Evolutionary conservation across 2,329 filamentous ascomycete species (phyloP), one percentile per base, ranked within the genome.

Genomic region (Fusarium devonianum): DNA sequence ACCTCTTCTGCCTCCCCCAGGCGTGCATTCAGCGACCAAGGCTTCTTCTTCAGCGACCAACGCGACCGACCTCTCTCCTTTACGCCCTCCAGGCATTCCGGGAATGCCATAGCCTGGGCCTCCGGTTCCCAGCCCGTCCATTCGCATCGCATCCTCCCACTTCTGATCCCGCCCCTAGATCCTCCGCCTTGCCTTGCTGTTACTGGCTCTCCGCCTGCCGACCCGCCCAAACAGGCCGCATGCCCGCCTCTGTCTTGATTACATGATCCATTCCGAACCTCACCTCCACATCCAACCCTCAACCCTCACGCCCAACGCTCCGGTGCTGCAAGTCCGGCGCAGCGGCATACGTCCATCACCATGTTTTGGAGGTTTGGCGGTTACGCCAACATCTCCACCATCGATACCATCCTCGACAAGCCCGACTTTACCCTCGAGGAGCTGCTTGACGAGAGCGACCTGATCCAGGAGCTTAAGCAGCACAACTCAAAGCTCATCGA

Each of bases 341-440:
- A 60, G 67, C 67, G 64, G 65, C 63, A 54, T 59, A 65, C 62
- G 56, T 46, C 66, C 67, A 71, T 69, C 86, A 93, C 75, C 79
- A 99, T 99, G 94, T 99, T 99, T 77, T 99, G 94, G 94, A 89
- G 93, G 77, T 99, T 97, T 82, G 93, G 94, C 82, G 92, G 92
- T 70, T 97, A 97, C 82, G 90, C 92, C 81, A 96, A 91, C 82
- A 89, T 96, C 76, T 97, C 93, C 67, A 89, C 92, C 70, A 91
- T 99, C 75, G 94, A 97, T 75, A 92, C 88, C 64, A 90, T 99
- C 69, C 91, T 99, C 72, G 94, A 99, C 72, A 96, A 96, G 75
- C 86, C 95, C 65, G 90, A 96, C 75, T 92, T 97, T 71, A 92
- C 90, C 41, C 87, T 97, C 61, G 94, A 99, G 75, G 93, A 97